Conservation (phyloP, 108 stramenopile genomes). For the Skeletonema potamos region DNA sequence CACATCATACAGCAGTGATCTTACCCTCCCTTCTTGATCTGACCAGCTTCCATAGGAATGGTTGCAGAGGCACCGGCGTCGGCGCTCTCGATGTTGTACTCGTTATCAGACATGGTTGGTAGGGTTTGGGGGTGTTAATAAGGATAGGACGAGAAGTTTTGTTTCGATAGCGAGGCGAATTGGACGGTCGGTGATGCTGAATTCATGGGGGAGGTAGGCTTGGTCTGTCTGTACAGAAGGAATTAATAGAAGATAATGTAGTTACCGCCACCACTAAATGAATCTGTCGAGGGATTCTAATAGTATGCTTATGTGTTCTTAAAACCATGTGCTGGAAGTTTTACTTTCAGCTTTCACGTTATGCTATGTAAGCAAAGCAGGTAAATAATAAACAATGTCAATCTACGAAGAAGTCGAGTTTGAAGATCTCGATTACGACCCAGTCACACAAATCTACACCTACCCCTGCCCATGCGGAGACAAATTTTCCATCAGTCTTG, state of each 20-base stretch:
- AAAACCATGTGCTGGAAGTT: no score
- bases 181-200: background rate
- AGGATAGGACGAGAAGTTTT: background rate
- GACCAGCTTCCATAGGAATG: conserved; percentile 94
- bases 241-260: background rate
- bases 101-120: conserved; percentile 76
- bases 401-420: conserved; percentile 97
- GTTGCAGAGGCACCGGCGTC: conserved; percentile 91
- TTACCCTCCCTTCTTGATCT: conserved; percentile 95
- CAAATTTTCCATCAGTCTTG: conserved; percentile 86
- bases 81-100: conserved; percentile 84
- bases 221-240: background rate
- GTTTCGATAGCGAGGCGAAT: background rate
- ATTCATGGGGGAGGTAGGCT: background rate
- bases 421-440: conserved; percentile 93
- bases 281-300: no score
- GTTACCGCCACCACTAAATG: background rate
- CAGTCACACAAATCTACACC: conserved; percentile 68
- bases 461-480: conserved; percentile 99
- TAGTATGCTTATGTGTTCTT: no score
- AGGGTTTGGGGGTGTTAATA: background rate
- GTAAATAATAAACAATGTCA: conserved; percentile 61
- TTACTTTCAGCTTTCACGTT: no score
- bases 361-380: no score
- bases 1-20: conserved; percentile 12